Evolutionary conservation across 805 yeast species (phyloP), one percentile per base, ranked within the genome.

Genomic region (Kluyveromyces lactis): DNA sequence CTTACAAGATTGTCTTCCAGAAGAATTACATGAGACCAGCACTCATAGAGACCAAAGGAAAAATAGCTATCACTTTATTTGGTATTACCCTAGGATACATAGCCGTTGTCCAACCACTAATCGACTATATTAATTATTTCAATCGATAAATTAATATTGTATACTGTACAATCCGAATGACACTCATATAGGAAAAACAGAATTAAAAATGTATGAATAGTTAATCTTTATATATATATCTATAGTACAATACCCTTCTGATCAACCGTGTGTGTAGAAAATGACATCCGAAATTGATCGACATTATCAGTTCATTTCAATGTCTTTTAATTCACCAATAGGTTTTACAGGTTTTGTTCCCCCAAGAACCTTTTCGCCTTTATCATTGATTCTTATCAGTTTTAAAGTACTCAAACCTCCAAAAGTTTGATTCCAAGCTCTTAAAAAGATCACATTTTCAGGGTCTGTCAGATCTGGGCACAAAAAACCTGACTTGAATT

Each of bases 401-500:
- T 75, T 77, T 52, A 86, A 66, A 15, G 73, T 69, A 30, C 81
- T 78, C 38, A 80, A 62, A 15, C 92, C 86, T 33, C 96, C 96
- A 51, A 75, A 66, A 9, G 84, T 77, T 19, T 92, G 89, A 51
- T 83, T 81, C 97, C 97, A 90, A 4, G 63, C 60, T 53, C 79
- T 71, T 47, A 90, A 62, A 26, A 67, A 63, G 28, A 66, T 63
- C 2, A 86, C 90, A 4, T 78, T 80, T 7, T 62, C 67, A 28
- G 59, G 62, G 48, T 79, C 79, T 3, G 78, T 66, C 45, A 90
- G 58, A 58, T 86, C 87, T 1, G 96, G 96, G 4, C 81, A 67
- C 35, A 68, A 64, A 47, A 71, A 75, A 0, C 98, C 98, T 0
- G 85, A 70, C 16, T 62, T 66, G 51, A 73, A 86, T 41, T 81